Conservation (phyloP, 768 basidiomycete genomes). For the Boletus pseudo-olivaceus region DNA sequence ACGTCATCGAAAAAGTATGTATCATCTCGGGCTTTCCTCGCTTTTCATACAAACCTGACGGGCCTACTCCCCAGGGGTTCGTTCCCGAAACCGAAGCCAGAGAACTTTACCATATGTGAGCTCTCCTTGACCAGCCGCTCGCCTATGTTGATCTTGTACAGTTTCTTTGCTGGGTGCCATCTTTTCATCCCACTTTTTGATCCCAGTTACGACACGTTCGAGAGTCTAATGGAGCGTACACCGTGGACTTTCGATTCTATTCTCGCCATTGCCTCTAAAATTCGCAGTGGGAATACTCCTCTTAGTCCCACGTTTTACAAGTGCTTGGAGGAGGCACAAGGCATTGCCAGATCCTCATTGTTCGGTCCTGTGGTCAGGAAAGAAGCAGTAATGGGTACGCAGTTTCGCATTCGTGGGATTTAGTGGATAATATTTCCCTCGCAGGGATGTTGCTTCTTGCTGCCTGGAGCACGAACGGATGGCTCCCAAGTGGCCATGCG, state of each 20-base stretch:
- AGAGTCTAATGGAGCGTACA: constrained; percentile 84
- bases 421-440: not conserved
- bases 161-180: constrained; percentile 95
- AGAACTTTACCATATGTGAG: constrained; percentile 88
- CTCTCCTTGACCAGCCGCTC: constrained; percentile 16
- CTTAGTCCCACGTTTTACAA: constrained; percentile 84
- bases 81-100: constrained; percentile 84
- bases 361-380: constrained; percentile 93
- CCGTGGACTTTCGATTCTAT: constrained; percentile 97
- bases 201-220: constrained; percentile 89
- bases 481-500: constrained; percentile 93
- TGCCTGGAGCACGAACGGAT: constrained; percentile 92
- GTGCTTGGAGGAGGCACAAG: constrained; percentile 92
- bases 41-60: not conserved
- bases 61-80: constrained; percentile 53
- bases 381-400: constrained; percentile 87
- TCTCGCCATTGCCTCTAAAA: constrained; percentile 87
- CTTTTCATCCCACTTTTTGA: constrained; percentile 96
- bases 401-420: constrained; percentile 6
- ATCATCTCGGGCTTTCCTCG: not conserved
- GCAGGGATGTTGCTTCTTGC: constrained; percentile 87
- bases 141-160: constrained; percentile 30
- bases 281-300: constrained; percentile 85
- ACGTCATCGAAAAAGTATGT: constrained; percentile 80
- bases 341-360: constrained; percentile 88